Evolutionary conservation across 805 yeast species (phyloP).

Genomic region (Yamadazyma sp.): DNA sequence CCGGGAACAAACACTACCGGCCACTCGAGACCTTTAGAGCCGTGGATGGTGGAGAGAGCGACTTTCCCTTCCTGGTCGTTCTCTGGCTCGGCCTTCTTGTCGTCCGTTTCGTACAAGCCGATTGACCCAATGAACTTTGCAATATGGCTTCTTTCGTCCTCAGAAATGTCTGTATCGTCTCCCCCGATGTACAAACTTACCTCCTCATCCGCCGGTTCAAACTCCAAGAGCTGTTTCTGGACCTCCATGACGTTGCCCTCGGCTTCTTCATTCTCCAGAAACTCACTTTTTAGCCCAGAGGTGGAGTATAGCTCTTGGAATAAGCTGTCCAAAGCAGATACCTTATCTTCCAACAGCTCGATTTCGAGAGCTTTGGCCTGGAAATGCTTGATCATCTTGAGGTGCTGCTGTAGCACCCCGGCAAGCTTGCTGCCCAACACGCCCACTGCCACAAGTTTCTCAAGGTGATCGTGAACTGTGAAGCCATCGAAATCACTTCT

Average conservation of each 20-base stretch:
- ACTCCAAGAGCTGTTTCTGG: slow-evolving; percentile 33
- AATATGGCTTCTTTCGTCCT: slow-evolving; percentile 20
- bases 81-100: slow-evolving; percentile 20
- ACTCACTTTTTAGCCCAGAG: slow-evolving; percentile 32
- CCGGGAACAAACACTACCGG: slow-evolving; percentile 85
- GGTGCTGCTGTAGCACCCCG: background rate
- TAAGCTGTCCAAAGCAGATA: background rate
- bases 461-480: slow-evolving; percentile 16
- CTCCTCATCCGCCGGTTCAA: slow-evolving; percentile 30
- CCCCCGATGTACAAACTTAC: slow-evolving; percentile 17
- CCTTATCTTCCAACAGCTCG: slow-evolving; percentile 1
- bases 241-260: slow-evolving; percentile 43
- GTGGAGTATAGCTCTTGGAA: slow-evolving; percentile 19
- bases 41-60: slow-evolving; percentile 79
- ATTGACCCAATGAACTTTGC: slow-evolving; percentile 31
- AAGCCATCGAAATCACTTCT: slow-evolving; percentile 10
- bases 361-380: background rate
- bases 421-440: background rate
- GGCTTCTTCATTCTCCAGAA: slow-evolving; percentile 26
- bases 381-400: slow-evolving; percentile 1
- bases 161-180: slow-evolving; percentile 10
- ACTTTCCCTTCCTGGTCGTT: slow-evolving; percentile 23
- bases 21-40: slow-evolving; percentile 95
- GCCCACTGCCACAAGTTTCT: background rate
- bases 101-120: slow-evolving; percentile 31